These are phyloP conservation scores for Boletus pseudo-olivaceus DNA, from an alignment of 768 basidiomycete species.

Conservation along the genomic window DNA sequence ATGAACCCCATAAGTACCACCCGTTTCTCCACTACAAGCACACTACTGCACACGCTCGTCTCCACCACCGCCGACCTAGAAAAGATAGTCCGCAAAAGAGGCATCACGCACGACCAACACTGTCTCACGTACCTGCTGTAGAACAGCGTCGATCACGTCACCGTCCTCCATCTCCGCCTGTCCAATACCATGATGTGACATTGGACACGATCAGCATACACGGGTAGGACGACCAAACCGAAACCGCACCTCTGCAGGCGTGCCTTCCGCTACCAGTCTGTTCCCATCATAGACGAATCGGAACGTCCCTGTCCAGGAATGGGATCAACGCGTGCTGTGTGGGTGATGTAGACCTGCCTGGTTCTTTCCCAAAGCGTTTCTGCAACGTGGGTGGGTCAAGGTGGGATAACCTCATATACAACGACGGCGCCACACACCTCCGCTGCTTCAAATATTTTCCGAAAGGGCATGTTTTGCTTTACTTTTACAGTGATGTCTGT, in stretches of 20 bases:
- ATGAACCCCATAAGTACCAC: neutral
- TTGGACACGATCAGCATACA: neutral
- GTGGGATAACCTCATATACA: neutral
- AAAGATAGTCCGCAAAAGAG: neutral
- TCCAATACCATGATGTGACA: neutral
- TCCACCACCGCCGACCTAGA: conserved; percentile 22
- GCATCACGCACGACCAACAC: neutral
- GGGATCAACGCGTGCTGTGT: neutral
- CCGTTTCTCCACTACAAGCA: neutral
- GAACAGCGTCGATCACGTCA: conserved; percentile 57
- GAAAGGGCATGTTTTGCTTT: conserved; percentile 57
- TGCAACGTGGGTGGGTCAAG: conserved; percentile 19
- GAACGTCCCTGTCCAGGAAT: conserved; percentile 47
- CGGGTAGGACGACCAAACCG: neutral
- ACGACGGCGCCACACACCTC: conserved; percentile 43
- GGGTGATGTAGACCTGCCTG: conserved; percentile 36
- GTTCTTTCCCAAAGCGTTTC: conserved; percentile 58
- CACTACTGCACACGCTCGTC: neutral
- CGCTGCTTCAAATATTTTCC: conserved; percentile 64
- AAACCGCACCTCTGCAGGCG: conserved; percentile 49
- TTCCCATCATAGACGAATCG: conserved; percentile 57
- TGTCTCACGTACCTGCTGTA: conserved; percentile 47
- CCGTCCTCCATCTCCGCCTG: conserved; percentile 60
- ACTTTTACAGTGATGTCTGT: conserved; percentile 68
- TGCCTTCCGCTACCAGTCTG: conserved; percentile 45